Evolutionary conservation across 2,329 filamentous ascomycete genomes (phyloP).

Genomic region (Ceratocystis papillata): DNA sequence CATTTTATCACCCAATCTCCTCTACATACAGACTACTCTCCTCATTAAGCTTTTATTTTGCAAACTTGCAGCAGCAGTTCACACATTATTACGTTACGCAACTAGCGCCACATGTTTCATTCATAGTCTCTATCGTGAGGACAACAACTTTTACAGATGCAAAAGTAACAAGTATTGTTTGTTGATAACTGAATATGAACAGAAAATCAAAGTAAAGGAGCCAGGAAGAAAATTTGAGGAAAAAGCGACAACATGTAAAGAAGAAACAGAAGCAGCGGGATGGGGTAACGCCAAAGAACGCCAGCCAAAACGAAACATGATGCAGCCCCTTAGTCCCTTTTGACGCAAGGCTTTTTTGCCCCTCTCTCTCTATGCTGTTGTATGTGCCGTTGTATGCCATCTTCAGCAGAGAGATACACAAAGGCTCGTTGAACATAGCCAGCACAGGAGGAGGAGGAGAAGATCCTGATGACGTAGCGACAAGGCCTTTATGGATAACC

Average conservation of each 20-base stretch:
- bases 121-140: not conserved
- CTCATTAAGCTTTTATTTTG: no score
- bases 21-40: no score
- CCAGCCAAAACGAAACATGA: slow-evolving; percentile 22
- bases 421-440: no score
- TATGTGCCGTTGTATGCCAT: not conserved
- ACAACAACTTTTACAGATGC: not conserved
- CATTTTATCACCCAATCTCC: no score
- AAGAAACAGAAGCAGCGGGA: slow-evolving; percentile 19
- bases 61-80: no score
- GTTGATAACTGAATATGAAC: not conserved
- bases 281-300: slow-evolving; percentile 22
- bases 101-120: no score
- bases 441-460: no score
- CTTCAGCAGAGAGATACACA: no score
- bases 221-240: slow-evolving; percentile 28
- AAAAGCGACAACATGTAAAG: slow-evolving; percentile 14
- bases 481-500: no score
- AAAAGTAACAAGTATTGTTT: not conserved
- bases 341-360: slow-evolving; percentile 8
- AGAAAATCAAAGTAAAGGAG: not conserved
- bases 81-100: no score
- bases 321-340: not conserved
- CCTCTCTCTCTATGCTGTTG: not conserved
- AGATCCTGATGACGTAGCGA: no score